Evolutionary conservation across 1,139 yeast genomes (phyloP).

Genomic region (Sugiyamaella neomexicana): DNA sequence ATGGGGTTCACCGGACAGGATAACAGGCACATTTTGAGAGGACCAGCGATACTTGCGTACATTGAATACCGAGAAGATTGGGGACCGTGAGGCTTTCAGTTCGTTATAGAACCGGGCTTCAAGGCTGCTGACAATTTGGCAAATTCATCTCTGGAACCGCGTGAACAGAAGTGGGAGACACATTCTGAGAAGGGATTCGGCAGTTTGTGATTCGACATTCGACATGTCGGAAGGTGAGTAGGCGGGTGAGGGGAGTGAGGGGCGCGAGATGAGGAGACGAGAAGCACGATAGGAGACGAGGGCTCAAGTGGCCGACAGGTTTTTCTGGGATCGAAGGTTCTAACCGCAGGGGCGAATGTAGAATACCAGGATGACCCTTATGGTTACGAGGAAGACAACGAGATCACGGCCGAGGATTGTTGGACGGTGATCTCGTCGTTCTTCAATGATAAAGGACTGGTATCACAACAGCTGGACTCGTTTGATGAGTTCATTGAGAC

Average conservation of each 20-base stretch:
- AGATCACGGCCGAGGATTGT: constrained; percentile 96
- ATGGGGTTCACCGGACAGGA: too few relatives aligned
- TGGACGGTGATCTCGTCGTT: constrained; percentile 98
- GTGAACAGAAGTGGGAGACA: background rate
- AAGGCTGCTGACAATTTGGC: constrained; percentile 7
- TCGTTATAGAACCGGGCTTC: too few relatives aligned
- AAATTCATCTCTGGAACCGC: background rate
- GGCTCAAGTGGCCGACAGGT: background rate
- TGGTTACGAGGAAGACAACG: constrained; percentile 60
- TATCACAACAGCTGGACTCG: constrained; percentile 96
- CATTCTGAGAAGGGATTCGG: background rate
- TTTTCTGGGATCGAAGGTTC: background rate
- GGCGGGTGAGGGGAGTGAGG: too few relatives aligned
- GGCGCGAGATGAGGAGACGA: background rate
- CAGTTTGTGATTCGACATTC: background rate
- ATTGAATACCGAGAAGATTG: background rate
- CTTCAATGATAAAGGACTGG: constrained; percentile 94
- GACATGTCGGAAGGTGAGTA: background rate
- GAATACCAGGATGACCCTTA: constrained; percentile 14
- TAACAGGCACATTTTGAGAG: too few relatives aligned
- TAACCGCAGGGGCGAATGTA: too few relatives aligned
- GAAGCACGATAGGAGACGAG: too few relatives aligned
- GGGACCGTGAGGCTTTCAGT: background rate
- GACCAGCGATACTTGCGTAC: too few relatives aligned
- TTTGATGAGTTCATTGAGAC: constrained; percentile 97